Conservation (phyloP, 2,329 filamentous ascomycete species). For the Paradendryphiella salina region DNA sequence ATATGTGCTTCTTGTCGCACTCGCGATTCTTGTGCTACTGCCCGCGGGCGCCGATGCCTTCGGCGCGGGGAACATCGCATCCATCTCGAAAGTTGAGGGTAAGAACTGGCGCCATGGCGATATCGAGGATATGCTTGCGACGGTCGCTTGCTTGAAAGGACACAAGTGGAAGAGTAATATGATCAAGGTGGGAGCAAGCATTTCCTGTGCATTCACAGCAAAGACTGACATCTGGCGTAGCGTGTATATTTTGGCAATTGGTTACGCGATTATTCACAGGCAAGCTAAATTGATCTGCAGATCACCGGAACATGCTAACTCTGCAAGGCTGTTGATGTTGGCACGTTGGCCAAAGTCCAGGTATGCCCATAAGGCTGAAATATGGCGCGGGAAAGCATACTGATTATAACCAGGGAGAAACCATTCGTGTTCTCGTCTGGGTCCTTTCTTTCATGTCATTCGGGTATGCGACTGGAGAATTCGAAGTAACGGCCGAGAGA, state of each 20-base stretch:
- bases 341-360: conserved; percentile 57
- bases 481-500: conserved; percentile 59
- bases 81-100: conserved; percentile 49
- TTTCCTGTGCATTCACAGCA: not conserved
- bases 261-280: conserved; percentile 59
- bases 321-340: conserved; percentile 58
- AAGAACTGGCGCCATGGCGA: conserved; percentile 59
- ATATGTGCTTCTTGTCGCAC: conserved; percentile 43
- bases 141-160: conserved; percentile 51
- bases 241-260: conserved; percentile 53
- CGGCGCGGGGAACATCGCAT: conserved; percentile 54
- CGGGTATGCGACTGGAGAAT: conserved; percentile 60
- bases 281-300: conserved; percentile 39
- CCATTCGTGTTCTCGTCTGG: conserved; percentile 59
- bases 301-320: conserved; percentile 44
- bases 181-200: conserved; percentile 45
- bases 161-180: conserved; percentile 52
- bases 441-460: conserved; percentile 61
- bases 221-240: conserved; percentile 28
- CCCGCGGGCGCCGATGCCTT: conserved; percentile 48
- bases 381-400: conserved; percentile 11
- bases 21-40: conserved; percentile 44
- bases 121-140: conserved; percentile 57
- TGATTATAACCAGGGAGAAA: conserved; percentile 48
- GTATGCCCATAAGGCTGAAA: conserved; percentile 19